Evolutionary conservation across 164 flowering plant genomes (phyloP).

Genomic region (Kalanchoe fedtschenkoi): DNA sequence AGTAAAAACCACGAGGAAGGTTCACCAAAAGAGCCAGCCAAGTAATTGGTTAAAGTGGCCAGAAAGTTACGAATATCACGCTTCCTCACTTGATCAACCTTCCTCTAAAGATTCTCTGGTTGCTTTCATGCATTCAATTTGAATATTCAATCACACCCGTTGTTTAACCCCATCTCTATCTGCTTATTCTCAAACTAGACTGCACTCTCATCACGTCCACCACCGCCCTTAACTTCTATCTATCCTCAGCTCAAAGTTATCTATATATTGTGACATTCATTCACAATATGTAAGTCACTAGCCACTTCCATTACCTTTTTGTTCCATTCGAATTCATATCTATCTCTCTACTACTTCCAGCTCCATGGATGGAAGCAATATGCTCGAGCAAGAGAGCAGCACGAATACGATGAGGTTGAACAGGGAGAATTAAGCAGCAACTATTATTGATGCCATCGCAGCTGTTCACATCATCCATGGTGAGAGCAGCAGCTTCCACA

Average conservation of each 20-base stretch:
- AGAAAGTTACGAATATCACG: slow-evolving; percentile 13
- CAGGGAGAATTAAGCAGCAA: slow-evolving; percentile 16
- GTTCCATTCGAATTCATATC: neutral
- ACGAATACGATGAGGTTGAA: slow-evolving; percentile 18
- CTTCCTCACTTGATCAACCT: slow-evolving; percentile 14
- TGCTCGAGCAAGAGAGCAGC: slow-evolving; percentile 13
- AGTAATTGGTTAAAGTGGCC: neutral
- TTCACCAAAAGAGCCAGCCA: slow-evolving; percentile 15
- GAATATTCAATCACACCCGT: neutral
- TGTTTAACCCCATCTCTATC: neutral
- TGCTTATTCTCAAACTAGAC: neutral
- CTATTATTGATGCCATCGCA: slow-evolving; percentile 10
- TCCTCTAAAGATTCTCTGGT: slow-evolving; percentile 21
- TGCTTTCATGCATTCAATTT: slow-evolving; percentile 17
- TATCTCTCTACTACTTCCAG: neutral
- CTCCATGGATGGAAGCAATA: neutral
- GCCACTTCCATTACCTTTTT: neutral
- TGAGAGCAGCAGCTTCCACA: neutral
- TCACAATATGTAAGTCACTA: neutral
- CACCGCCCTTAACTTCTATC: no score
- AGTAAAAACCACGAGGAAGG: slow-evolving; percentile 13
- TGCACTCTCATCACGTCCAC: no score
- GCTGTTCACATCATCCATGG: slow-evolving; percentile 8
- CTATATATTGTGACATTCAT: neutral
- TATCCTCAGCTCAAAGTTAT: neutral